Base-by-base conservation (phyloP, 768 basidiomycete genomes). In the Russula brevipes region DNA sequence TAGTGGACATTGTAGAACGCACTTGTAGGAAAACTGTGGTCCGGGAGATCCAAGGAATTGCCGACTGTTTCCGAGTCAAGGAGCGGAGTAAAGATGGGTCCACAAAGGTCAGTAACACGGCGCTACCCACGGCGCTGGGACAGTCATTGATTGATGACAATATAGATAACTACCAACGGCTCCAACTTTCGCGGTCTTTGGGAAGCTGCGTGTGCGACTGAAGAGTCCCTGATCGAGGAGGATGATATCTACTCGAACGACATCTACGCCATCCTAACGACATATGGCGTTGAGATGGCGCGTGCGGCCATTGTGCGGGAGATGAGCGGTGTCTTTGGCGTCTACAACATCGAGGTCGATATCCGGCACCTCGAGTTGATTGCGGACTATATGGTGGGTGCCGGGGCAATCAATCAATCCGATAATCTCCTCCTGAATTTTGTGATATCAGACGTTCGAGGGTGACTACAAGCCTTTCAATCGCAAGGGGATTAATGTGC, bases 381-480 rank as follows among this genome's bases (percentile, higher is more conserved):
- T 73, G 97, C 97, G 14, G 97, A 99, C 74, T 99, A 98, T 74
- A 99, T 99, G 97, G 96, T 96, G 71, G 68, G 88, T 71, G 59
- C 38, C 52, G 54, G 33, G 33, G 53, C 41, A n/a, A 44, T 44
- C 10, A 24, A 54, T 17, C 30, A n/a, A 66, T 1, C 24, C 24
- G 24, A 24, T 24, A 24, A 35, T 33, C 11, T 42, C 41, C 24
- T 55, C 61, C 57, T 52, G 12, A 63, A 10, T 3, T 17, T 24
- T 47, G n/a, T 55, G 44, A 8, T 31, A n/a, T n/a, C 58, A 98
- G 96, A 98, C 97, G 0, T 98, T 94, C 73, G 95, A 98, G 59
- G 97, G 97, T 36, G 94, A 89, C 35, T 99, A 95, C 80, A 96
- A 92, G 76, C 94, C 97, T 2, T 99, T 98, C 79, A 99, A 98